These are phyloP conservation scores for Trypanosoma caninum DNA, from an alignment of 208 protist species.

Conservation along the genomic window DNA sequence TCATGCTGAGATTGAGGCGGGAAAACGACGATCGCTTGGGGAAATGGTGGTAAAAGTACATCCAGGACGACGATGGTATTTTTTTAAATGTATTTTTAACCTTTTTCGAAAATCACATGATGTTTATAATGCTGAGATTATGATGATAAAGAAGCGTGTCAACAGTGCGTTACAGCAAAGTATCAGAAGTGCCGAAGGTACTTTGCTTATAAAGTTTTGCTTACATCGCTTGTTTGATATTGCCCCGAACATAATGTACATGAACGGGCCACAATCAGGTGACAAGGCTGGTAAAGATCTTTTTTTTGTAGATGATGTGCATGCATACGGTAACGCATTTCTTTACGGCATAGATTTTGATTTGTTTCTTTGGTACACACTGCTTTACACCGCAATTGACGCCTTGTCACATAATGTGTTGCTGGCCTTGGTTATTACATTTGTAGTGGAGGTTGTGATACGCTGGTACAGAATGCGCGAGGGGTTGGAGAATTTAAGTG, in stretches of 20 bases:
- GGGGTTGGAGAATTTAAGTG: conserved; percentile 64
- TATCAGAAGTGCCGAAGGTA: conserved; percentile 57
- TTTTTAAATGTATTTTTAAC: conserved; percentile 44
- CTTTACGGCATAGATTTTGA: conserved; percentile 73
- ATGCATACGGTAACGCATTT: conserved; percentile 59
- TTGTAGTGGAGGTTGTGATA: conserved; percentile 53
- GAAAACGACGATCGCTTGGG: conserved; percentile 31
- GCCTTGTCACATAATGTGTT: conserved; percentile 59
- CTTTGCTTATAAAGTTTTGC: conserved; percentile 64
- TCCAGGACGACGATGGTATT: conserved; percentile 52
- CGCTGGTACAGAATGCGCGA: conserved; percentile 49
- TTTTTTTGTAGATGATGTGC: conserved; percentile 78
- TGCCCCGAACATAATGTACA: conserved; percentile 80
- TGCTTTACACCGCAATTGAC: conserved; percentile 71
- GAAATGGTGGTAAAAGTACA: conserved; percentile 25
- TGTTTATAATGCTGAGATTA: conserved; percentile 40
- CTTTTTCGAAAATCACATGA: conserved; percentile 45
- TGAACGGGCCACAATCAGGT: conserved; percentile 69
- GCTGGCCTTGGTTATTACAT: conserved; percentile 55
- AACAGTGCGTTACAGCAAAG: conserved; percentile 73
- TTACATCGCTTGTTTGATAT: conserved; percentile 66
- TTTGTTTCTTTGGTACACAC: conserved; percentile 66
- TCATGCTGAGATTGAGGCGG: conserved; percentile 56
- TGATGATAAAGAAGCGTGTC: conserved; percentile 72
- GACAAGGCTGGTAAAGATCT: conserved; percentile 67